phyloP scores from a whole-genome alignment of 2,329 filamentous ascomycete species.

The Colletotrichum sp. region DNA sequence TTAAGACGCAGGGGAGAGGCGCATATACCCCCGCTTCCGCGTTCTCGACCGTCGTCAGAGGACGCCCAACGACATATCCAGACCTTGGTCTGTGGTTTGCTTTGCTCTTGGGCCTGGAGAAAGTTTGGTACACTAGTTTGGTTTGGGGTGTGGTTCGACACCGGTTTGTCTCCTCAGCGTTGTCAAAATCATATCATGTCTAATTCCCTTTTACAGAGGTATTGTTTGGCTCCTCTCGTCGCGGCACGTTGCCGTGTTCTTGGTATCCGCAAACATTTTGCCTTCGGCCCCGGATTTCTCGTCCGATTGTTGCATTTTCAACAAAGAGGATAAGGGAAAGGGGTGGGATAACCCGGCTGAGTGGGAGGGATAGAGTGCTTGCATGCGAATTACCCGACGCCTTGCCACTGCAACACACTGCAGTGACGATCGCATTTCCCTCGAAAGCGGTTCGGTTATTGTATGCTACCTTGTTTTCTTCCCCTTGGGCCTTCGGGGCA shows the following conservation, averaged over 20 bases:
- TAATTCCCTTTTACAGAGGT: background rate
- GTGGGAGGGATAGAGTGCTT: background rate
- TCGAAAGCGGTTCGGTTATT: background rate
- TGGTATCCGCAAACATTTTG: background rate
- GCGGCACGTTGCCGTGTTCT: background rate
- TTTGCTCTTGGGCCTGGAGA: background rate
- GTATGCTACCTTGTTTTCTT: background rate
- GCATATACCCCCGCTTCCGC: background rate
- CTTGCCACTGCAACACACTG: background rate
- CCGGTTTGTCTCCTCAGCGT: background rate
- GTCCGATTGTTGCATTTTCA: background rate
- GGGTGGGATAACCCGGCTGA: background rate
- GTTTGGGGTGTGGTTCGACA: background rate
- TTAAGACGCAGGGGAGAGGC: conserved; percentile 21
- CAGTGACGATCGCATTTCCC: background rate
- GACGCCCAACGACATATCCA: background rate
- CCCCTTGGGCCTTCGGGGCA: background rate
- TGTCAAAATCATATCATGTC: background rate
- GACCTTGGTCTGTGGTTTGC: background rate
- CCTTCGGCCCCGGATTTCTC: background rate
- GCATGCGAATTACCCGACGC: background rate
- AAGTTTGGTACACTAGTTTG: background rate
- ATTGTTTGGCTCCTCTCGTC: background rate
- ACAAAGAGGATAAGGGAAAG: too few relatives aligned
- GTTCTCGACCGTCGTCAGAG: background rate